Evolutionary conservation across 1,139 yeast genomes (phyloP).

Genomic region (Geotrichum candidum): DNA sequence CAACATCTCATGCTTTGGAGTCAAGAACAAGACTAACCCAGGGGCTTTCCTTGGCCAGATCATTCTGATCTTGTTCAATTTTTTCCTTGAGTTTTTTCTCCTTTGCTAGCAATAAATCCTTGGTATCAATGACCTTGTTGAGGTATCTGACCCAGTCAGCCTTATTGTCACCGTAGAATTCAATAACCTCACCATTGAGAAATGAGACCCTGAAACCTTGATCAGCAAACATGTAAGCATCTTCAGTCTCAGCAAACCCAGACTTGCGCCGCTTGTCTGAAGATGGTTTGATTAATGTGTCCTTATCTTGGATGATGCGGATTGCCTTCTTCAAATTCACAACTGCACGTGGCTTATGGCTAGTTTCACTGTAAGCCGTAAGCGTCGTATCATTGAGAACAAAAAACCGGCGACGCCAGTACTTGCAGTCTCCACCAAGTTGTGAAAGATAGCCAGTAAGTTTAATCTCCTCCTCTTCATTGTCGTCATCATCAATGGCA

Average conservation of each 20-base stretch:
- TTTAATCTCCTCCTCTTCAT: slow-evolving; percentile 8
- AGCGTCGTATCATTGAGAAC: slow-evolving; percentile 54
- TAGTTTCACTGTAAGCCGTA: slow-evolving; percentile 57
- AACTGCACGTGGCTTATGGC: slow-evolving; percentile 60
- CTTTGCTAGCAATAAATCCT: background rate
- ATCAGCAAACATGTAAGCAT: slow-evolving; percentile 27
- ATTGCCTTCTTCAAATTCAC: slow-evolving; percentile 61
- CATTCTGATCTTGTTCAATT: background rate
- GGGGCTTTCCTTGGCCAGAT: slow-evolving; percentile 18
- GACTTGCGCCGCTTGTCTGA: slow-evolving; percentile 28
- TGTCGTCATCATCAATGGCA: slow-evolving; percentile 14
- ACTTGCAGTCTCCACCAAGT: slow-evolving; percentile 69
- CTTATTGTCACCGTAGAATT: slow-evolving; percentile 57
- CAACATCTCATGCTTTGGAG: background rate
- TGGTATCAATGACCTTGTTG: slow-evolving; percentile 21
- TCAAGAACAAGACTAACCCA: slow-evolving; percentile 27
- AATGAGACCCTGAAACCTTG: slow-evolving; percentile 50
- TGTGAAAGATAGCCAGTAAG: slow-evolving; percentile 53
- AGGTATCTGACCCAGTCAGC: slow-evolving; percentile 50
- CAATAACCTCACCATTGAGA: slow-evolving; percentile 61
- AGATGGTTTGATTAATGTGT: slow-evolving; percentile 24
- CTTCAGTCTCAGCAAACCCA: slow-evolving; percentile 30
- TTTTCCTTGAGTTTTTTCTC: background rate
- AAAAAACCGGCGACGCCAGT: slow-evolving; percentile 59
- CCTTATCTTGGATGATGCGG: slow-evolving; percentile 32